Evolutionary conservation across 169 alveolate genomes (phyloP).

Genomic region (Neospora caninum): DNA sequence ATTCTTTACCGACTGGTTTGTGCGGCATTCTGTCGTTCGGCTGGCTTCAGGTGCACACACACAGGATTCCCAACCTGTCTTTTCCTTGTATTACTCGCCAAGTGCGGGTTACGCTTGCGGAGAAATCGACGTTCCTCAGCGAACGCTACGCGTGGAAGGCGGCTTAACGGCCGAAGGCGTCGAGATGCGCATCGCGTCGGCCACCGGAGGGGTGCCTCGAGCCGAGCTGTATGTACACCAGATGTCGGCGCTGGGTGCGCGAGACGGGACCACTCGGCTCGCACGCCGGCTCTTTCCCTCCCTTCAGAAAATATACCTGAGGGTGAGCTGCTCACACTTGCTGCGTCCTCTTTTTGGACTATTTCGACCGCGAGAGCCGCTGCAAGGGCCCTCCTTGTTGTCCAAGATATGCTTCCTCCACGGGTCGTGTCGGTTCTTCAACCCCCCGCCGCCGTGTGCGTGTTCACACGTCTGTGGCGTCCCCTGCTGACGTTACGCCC

Average conservation of each 20-base stretch:
- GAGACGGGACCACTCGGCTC: slow-evolving; percentile 5
- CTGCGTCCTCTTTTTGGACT: no score
- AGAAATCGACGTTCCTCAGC: slow-evolving; percentile 1
- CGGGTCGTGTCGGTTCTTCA: no score
- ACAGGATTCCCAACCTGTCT: slow-evolving; percentile 9
- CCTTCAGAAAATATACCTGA: neutral
- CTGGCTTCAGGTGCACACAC: slow-evolving; percentile 4
- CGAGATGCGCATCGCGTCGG: neutral
- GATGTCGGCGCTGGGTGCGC: neutral
- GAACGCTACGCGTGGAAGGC: slow-evolving; percentile 20
- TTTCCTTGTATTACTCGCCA: slow-evolving; percentile 38
- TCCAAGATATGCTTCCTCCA: no score
- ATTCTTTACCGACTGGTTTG: no score
- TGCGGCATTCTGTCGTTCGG: no score
- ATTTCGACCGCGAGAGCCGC: no score
- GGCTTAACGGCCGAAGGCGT: slow-evolving; percentile 39
- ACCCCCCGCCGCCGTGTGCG: no score
- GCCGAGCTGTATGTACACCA: slow-evolving; percentile 48
- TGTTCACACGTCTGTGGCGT: no score
- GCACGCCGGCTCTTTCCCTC: neutral
- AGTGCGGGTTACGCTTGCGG: slow-evolving; percentile 41
- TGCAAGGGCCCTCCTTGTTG: no score
- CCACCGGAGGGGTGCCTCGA: neutral
- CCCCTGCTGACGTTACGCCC: no score
- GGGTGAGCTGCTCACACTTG: neutral